Evolutionary conservation across 257 asterid species (phyloP), one percentile per base, ranked within the genome.

Genomic region (Solanum dulcamara): DNA sequence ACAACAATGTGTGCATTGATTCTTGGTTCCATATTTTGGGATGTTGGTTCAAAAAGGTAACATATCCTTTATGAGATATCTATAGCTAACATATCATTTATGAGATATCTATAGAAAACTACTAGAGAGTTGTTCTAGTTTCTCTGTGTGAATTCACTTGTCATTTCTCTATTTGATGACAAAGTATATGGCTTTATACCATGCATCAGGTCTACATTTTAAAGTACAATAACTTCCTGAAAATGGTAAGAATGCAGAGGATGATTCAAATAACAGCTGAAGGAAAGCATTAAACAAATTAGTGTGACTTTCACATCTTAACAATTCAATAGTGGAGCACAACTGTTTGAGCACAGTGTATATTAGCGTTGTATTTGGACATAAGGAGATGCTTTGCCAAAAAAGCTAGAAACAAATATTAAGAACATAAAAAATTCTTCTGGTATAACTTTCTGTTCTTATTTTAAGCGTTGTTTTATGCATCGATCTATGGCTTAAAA

Each of bases 1-100:
- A 95, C 98, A 33, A 93, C 97, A 33, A 11, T 91, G 70, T 89
- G 94, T 85, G 98, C 98, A n/a, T 53, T 94, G 71, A 91, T 95
- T 64, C 86, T 95, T 40, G 98, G 98, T 88, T 84, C 96, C 14
- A 84, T 95, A 87, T 95, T 93, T 87, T 95, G 98, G 98, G 92
- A 90, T 81, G 85, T 93, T 28, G 98, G 98, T 87, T 91, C 95
- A n/a, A 93, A 84, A 89, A 95, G 98, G 97, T 93, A 85, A 87
- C n/a, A 38, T 20, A 22, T 38, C 82, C 22, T 53, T 75, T 42
- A 75, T 75, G 38, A 75, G 50, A 75, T 75, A 24, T 75, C 59
- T 48, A n/a, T 48, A 40, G 33, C 81, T 93, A 85, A 87, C n/a
- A 38, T 20, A 22, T 38, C 82, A 17, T 53, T 75, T 42, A 75